Evolutionary conservation across 139 green algal genomes (phyloP).

Genomic region (Chlorella sp.): DNA sequence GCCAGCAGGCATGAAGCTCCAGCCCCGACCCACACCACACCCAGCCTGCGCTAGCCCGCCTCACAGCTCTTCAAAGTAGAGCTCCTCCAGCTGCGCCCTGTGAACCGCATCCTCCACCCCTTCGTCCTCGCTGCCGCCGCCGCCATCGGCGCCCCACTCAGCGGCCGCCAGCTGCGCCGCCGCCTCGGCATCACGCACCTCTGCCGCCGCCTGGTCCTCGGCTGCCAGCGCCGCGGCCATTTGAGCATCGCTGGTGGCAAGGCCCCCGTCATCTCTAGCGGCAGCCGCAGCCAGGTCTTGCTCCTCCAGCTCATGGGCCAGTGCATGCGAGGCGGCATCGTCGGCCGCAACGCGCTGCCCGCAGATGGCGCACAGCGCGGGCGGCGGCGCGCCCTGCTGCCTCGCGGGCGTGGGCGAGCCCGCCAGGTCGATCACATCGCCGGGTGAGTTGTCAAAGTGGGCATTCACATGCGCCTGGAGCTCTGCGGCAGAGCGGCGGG

Average conservation of each 20-base stretch:
- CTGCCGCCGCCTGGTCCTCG: not conserved
- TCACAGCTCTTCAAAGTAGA: conserved; percentile 34
- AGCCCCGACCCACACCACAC: not conserved
- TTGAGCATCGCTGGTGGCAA: not conserved
- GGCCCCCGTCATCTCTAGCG: not conserved
- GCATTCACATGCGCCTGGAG: conserved; percentile 15
- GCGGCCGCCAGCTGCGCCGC: not conserved
- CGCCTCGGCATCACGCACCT: not conserved
- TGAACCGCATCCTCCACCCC: not conserved
- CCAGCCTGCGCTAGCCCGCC: not conserved
- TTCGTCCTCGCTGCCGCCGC: not conserved
- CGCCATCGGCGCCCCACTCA: conserved; percentile 10
- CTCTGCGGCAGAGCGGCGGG: not conserved
- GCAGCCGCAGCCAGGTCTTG: not conserved
- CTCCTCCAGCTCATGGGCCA: conserved; percentile 38
- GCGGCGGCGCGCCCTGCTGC: not conserved
- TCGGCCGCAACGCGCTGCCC: not conserved
- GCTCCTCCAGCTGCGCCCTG: conserved; percentile 10
- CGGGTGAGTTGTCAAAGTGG: not conserved
- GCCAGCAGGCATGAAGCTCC: not conserved
- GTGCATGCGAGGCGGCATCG: conserved; percentile 26
- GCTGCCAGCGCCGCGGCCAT: conserved; percentile 3
- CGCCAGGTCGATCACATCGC: no score
- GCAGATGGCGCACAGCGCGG: not conserved
- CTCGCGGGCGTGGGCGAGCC: no score